phyloP scores from a whole-genome alignment of 1,139 yeast genomes.

The Magnusiomyces suaveolens region DNA sequence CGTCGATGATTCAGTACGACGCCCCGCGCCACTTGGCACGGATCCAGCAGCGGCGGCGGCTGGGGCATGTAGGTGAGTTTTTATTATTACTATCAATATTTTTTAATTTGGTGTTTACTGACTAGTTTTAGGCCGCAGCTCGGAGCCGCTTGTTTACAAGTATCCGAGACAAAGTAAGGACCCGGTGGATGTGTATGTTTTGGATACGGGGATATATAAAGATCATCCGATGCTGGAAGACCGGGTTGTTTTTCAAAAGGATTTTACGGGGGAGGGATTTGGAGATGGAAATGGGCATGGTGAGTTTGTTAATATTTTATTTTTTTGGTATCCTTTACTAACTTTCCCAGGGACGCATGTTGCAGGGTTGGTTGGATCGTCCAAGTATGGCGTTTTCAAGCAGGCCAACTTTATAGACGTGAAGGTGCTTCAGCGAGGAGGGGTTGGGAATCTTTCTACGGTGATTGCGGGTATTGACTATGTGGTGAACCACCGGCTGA shows the following conservation, averaged over 20 bases:
- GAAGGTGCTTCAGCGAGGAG: conserved; percentile 58
- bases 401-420: conserved; percentile 53
- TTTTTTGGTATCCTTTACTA: not conserved
- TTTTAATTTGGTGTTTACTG: not conserved
- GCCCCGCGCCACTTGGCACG: conserved; percentile 70
- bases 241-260: conserved; percentile 49
- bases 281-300: conserved; percentile 66
- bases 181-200: conserved; percentile 61
- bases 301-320: conserved; percentile 1
- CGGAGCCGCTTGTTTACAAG: conserved; percentile 27
- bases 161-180: conserved; percentile 34
- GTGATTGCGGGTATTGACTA: conserved; percentile 71
- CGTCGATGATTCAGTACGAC: conserved; percentile 34
- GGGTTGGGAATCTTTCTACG: conserved; percentile 53
- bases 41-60: conserved; percentile 44
- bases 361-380: conserved; percentile 77
- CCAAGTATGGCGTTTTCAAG: conserved; percentile 72
- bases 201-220: conserved; percentile 64
- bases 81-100: too few relatives aligned
- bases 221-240: conserved; percentile 59
- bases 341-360: conserved; percentile 58
- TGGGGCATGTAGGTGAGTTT: conserved; percentile 26
- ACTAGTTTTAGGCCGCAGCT: conserved; percentile 18
- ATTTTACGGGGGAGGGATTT: conserved; percentile 52
- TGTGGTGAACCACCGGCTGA: conserved; percentile 52